Evolutionary conservation across 1,284 basidiomycete species (phyloP).

Genomic region (Earliella scabrosa): DNA sequence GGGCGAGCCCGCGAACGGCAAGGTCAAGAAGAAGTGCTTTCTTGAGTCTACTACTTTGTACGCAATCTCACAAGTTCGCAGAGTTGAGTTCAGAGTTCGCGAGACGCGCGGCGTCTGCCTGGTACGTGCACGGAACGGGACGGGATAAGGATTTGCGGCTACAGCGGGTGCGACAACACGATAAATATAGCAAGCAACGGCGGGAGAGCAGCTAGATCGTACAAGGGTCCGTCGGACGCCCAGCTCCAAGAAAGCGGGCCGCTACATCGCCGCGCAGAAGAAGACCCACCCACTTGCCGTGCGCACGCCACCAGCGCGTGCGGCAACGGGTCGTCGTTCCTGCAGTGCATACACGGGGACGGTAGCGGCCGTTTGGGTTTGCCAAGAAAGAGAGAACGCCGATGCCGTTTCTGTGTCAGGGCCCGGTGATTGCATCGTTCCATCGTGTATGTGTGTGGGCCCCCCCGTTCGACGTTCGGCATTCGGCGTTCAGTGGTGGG

Average conservation of each 20-base stretch:
- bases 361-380: background rate
- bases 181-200: conserved; percentile 2
- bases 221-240: conserved; percentile 8
- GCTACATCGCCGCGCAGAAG: too few species aligned
- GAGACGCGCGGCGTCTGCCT: too few species aligned
- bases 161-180: background rate
- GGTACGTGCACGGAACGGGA: background rate
- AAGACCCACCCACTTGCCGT: background rate
- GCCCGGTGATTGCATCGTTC: too few species aligned
- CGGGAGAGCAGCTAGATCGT: background rate
- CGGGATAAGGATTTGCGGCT: background rate
- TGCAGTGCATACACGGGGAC: background rate
- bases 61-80: too few species aligned
- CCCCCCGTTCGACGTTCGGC: too few species aligned
- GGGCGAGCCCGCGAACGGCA: background rate
- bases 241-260: conserved; percentile 3
- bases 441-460: too few species aligned
- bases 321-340: background rate
- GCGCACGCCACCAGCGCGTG: background rate
- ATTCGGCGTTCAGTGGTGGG: conserved; percentile 3
- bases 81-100: too few species aligned
- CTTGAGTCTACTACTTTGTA: too few species aligned
- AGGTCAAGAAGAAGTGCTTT: background rate
- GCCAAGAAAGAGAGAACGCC: background rate
- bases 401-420: too few species aligned